Conservation (phyloP, 2,329 filamentous ascomycete species). For the Xylariales sp. region DNA sequence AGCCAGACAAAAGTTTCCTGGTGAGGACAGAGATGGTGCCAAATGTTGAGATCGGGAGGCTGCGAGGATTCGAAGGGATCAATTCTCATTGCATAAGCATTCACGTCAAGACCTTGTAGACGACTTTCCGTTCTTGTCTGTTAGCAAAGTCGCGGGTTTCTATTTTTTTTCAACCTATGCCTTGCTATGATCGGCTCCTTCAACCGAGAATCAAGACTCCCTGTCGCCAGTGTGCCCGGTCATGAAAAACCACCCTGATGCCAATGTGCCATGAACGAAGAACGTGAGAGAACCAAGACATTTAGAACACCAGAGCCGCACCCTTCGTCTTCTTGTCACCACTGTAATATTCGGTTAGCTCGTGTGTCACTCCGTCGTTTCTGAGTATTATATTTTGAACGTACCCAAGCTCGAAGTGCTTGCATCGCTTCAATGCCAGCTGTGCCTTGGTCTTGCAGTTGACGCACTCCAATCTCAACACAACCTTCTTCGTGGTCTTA, state of each 20-base stretch:
- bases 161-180: slow-evolving; percentile 16
- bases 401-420: slow-evolving; percentile 99
- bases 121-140: no score
- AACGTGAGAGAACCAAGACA: slow-evolving; percentile 40
- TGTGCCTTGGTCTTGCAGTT: slow-evolving; percentile 98
- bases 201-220: slow-evolving; percentile 39
- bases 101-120: no score
- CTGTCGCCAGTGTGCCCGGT: slow-evolving; percentile 28
- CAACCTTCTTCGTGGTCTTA: slow-evolving; percentile 99
- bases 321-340: slow-evolving; percentile 99
- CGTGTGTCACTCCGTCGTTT: slow-evolving; percentile 10
- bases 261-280: slow-evolving; percentile 41
- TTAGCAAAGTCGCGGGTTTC: no score
- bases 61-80: no score
- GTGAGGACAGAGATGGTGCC: no score
- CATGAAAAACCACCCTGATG: slow-evolving; percentile 41
- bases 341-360: slow-evolving; percentile 56
- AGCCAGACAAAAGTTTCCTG: no score
- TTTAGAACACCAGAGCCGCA: slow-evolving; percentile 99
- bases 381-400: slow-evolving; percentile 30
- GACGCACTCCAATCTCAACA: slow-evolving; percentile 96
- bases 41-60: no score
- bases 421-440: slow-evolving; percentile 98
- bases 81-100: no score
- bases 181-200: slow-evolving; percentile 21